Base-by-base conservation (phyloP, 306 rosid genomes). In the Begonia fuchsioides region DNA sequence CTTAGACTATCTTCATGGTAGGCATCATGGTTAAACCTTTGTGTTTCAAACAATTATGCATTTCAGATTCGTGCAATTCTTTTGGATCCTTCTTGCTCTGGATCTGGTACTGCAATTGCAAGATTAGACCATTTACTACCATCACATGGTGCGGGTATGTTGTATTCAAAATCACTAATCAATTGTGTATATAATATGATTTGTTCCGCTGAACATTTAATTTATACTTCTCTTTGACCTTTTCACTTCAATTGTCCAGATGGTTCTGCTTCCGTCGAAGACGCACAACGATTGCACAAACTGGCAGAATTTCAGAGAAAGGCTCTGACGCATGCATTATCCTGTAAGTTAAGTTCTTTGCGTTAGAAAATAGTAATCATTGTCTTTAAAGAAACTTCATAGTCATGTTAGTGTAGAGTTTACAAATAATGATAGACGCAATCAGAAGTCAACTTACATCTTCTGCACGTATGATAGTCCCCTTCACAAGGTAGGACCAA, bases 81-180 rank as follows among this genome's bases (percentile, higher is more conserved):
- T 55, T 68, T 82, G 62, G 96, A 86, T 75, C 96, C 94, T 68
- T 79, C 96, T 49, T 82, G 96, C 78, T 82, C 94, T 48, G 87
- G 94, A 38, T 86, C 96, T 51, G 96, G 96, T 59, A 82, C 92
- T 49, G 76, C 87, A 12, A 68, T 85, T 65, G 69, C 71, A 56
- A 76, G 98, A 75, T 65, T 85, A 50, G 93, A 90, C 56, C 81
- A 90, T 71, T 66, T 90, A 39, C 96, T 90, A 41, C 98, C 96
- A 10, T 90, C 96, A 58, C 60, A 76, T 62, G 75, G 70, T 12
- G 70, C 73, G 56, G 94, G 96, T 83, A 56, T 51, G 35, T 55
- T 46, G 11, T 47, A 16, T 4, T 16, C 14, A 11, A 10, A 41
- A 11, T 41, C 12, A 10, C 18, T 5, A 47, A 17, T 12, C 10